phyloP scores from a whole-genome alignment of 2,329 filamentous ascomycete species.

The Thelonectria blattea region DNA sequence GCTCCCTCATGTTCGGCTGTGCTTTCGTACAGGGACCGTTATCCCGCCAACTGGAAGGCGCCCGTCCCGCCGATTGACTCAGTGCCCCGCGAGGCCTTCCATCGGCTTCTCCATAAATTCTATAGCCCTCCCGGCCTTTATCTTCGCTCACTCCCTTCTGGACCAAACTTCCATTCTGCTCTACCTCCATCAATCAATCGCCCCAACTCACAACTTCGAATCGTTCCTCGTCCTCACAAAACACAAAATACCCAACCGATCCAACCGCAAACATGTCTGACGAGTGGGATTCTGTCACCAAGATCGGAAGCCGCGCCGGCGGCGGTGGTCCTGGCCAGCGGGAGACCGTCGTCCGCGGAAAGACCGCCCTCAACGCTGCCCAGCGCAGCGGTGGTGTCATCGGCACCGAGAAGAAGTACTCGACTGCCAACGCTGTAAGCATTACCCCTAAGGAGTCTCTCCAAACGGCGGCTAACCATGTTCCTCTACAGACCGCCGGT shows the following conservation, averaged over 20 bases:
- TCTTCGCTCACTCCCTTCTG: constrained; percentile 26
- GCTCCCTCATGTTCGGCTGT: not conserved
- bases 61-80: constrained; percentile 47
- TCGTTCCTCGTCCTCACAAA: not conserved
- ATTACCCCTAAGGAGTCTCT: not conserved
- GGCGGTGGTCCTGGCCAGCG: constrained; percentile 70
- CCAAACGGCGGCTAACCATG: constrained; percentile 26
- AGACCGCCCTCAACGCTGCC: constrained; percentile 84
- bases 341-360: constrained; percentile 89
- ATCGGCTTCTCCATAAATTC: constrained; percentile 42
- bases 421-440: constrained; percentile 70
- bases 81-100: constrained; percentile 42
- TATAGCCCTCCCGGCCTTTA: constrained; percentile 26
- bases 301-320: constrained; percentile 88
- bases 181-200: constrained; percentile 16
- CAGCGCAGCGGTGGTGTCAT: constrained; percentile 78
- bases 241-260: not conserved
- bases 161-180: constrained; percentile 20
- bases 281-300: constrained; percentile 88
- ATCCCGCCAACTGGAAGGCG: not conserved
- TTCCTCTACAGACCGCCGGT: constrained; percentile 31
- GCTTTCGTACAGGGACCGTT: not conserved
- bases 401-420: constrained; percentile 89
- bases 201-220: not conserved
- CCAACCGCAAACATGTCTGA: constrained; percentile 56